Percentiles rank a stretch among this genome's conserved stretches.
phyloP scores from a whole-genome alignment of 164 flowering plant species.

The Vitis riparia region DNA sequence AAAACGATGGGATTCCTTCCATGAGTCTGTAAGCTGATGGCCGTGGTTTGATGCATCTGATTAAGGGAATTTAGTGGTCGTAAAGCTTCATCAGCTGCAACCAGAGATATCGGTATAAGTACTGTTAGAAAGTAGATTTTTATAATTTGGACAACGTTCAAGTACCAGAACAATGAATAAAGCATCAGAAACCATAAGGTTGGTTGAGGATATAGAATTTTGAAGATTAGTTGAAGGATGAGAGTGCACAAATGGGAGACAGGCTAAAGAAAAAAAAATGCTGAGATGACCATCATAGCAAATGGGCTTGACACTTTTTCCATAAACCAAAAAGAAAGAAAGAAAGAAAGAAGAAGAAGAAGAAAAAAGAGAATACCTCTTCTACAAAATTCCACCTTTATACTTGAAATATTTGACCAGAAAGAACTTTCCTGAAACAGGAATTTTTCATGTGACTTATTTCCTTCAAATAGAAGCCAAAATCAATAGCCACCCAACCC shows the following conservation, averaged over 20 bases:
- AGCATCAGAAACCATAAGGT: conserved; percentile 10
- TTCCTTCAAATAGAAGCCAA: neutral
- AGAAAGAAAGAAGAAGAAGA: neutral
- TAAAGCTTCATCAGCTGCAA: neutral
- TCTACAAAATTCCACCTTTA: neutral
- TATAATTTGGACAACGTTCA: neutral
- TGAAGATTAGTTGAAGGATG: neutral
- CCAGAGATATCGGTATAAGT: neutral
- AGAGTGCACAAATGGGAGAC: neutral
- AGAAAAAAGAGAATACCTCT: neutral
- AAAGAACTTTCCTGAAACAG: neutral
- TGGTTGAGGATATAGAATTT: conserved; percentile 11
- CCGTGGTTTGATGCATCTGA: neutral
- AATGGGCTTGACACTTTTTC: neutral
- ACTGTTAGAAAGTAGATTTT: neutral
- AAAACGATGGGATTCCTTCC: too few relatives aligned
- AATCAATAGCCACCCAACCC: neutral
- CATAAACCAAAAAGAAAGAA: neutral
- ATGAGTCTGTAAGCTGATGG: too few relatives aligned
- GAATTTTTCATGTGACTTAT: neutral
- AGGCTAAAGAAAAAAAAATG: neutral
- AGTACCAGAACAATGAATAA: neutral
- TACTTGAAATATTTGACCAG: too few relatives aligned
- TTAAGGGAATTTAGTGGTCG: neutral
- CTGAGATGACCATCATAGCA: neutral